Conservation (phyloP, 371 early-diverging fungal genomes). For the Dichotomocladium elegans region DNA sequence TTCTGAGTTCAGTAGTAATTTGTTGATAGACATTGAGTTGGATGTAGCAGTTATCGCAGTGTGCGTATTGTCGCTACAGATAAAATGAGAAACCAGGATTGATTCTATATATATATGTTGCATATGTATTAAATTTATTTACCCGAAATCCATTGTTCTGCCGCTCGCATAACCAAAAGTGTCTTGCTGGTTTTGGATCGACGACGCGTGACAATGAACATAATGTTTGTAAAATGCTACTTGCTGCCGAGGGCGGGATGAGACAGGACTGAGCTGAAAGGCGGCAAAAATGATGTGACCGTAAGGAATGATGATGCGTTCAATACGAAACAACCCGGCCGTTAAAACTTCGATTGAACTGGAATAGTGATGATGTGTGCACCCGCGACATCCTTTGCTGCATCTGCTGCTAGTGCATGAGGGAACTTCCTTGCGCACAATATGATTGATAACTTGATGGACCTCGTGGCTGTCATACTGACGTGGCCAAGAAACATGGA, state of each 20-base stretch:
- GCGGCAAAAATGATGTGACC: slow-evolving; percentile 27
- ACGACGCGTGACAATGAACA: slow-evolving; percentile 2
- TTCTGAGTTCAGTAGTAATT: too few species aligned
- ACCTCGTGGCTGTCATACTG: background rate
- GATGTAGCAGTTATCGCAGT: too few species aligned
- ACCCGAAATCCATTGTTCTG: background rate
- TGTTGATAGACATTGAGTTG: too few species aligned
- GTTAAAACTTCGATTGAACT: slow-evolving; percentile 13
- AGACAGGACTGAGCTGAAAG: slow-evolving; percentile 15
- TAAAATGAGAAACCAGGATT: too few species aligned
- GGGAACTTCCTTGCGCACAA: background rate
- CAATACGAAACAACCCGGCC: slow-evolving; percentile 17
- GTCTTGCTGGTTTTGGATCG: too few species aligned
- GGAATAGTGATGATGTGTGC: slow-evolving; percentile 27
- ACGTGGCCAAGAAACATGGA: slow-evolving; percentile 8
- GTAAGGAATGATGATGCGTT: slow-evolving; percentile 32
- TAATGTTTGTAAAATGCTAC: slow-evolving; percentile 4
- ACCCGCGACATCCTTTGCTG: slow-evolving; percentile 5
- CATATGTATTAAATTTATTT: background rate
- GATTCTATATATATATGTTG: too few species aligned
- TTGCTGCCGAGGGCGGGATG: background rate
- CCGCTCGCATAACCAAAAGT: background rate
- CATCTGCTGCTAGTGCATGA: background rate
- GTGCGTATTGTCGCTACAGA: background rate
- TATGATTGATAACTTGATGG: background rate